These are phyloP conservation scores for Hymenoscyphus infarciens DNA, from an alignment of 2,329 filamentous ascomycete species.

Conservation along the genomic window DNA sequence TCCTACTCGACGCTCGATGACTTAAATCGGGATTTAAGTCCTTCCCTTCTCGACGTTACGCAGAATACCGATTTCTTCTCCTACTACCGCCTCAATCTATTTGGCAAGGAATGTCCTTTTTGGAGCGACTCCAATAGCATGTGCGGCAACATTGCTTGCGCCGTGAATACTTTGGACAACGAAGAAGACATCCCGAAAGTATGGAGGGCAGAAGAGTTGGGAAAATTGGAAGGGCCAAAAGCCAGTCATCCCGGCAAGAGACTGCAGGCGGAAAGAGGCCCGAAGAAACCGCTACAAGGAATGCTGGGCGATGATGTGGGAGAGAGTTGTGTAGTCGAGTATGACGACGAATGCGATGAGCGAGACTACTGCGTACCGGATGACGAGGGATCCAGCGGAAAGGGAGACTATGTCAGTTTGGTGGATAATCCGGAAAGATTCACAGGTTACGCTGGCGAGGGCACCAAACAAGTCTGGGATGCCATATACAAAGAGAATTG, in stretches of 20 bases:
- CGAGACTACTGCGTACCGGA: conserved; percentile 96
- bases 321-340: conserved; percentile 95
- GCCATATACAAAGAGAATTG: conserved; percentile 97
- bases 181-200: conserved; percentile 89
- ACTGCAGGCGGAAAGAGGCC: conserved; percentile 64
- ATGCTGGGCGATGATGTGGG: conserved; percentile 80
- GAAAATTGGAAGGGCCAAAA: conserved; percentile 85
- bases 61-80: conserved; percentile 95
- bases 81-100: conserved; percentile 93
- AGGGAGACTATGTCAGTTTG: conserved; percentile 95
- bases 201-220: conserved; percentile 88
- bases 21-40: conserved; percentile 73
- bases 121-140: conserved; percentile 92
- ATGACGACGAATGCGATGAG: conserved; percentile 95
- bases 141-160: conserved; percentile 95
- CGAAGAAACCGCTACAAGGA: conserved; percentile 73
- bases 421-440: conserved; percentile 92
- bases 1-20: conserved; percentile 87
- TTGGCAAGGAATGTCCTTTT: conserved; percentile 91
- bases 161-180: conserved; percentile 90
- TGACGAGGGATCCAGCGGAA: conserved; percentile 79
- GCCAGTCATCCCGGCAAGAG: conserved; percentile 82
- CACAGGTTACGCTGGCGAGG: conserved; percentile 85
- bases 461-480: conserved; percentile 89
- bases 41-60: conserved; percentile 75